phyloP scores from a whole-genome alignment of 2,329 filamentous ascomycete species.

The Penicillium thymicola region DNA sequence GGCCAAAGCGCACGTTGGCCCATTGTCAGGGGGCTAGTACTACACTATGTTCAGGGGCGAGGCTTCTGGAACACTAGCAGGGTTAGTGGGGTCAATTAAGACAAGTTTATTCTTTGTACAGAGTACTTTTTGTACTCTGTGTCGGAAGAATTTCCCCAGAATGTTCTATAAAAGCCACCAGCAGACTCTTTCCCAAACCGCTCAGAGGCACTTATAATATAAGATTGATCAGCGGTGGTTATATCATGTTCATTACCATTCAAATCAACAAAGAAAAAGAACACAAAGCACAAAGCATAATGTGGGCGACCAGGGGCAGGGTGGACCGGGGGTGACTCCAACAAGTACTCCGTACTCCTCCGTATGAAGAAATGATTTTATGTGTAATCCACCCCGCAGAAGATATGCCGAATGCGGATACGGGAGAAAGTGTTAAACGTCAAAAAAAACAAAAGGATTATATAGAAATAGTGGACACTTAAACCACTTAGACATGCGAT shows the following conservation, averaged over 20 bases:
- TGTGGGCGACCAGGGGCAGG: not conserved
- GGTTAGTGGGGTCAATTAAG: too few relatives aligned
- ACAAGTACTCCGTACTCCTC: not conserved
- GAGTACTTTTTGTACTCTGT: not conserved
- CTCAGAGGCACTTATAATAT: not conserved
- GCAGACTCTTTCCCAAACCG: not conserved
- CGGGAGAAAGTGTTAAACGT: not conserved
- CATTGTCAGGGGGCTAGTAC: not conserved
- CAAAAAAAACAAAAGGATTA: not conserved
- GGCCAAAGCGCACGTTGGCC: not conserved
- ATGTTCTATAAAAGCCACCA: not conserved
- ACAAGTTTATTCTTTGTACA: not conserved
- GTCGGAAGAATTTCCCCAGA: not conserved
- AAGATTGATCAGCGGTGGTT: not conserved
- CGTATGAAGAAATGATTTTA: not conserved
- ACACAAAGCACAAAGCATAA: not conserved
- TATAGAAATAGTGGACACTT: slow-evolving; percentile 5
- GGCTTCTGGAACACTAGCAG: slow-evolving; percentile 6
- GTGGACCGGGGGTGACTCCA: not conserved
- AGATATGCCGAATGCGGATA: not conserved
- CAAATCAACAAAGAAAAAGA: not conserved
- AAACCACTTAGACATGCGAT: slow-evolving; percentile 2
- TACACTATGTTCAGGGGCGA: not conserved
- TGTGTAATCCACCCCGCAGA: slow-evolving; percentile 1
- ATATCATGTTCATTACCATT: not conserved